Conservation (phyloP, 192 early-diverging fungal genomes). For the Coemansia sp. region DNA sequence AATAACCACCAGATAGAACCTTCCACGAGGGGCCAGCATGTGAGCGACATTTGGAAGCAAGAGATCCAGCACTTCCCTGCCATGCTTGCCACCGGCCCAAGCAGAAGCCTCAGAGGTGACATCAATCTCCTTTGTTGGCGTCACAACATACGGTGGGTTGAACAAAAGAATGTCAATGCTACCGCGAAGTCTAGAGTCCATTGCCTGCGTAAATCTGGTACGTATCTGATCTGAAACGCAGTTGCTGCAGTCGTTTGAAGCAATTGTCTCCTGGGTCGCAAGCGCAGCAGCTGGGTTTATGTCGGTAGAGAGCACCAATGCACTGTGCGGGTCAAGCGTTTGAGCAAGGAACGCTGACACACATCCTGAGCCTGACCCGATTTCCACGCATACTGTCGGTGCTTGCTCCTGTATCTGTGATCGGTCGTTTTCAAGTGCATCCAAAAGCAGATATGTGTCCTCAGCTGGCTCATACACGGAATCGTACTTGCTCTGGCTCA, state of each 20-base stretch:
- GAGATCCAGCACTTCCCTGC: slow-evolving; percentile 82
- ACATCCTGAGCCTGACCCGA: slow-evolving; percentile 87
- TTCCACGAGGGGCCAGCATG: slow-evolving; percentile 67
- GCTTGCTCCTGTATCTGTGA: slow-evolving; percentile 52
- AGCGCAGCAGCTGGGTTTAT: slow-evolving; percentile 74
- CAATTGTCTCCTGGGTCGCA: slow-evolving; percentile 68
- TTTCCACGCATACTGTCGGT: slow-evolving; percentile 79
- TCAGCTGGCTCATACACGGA: slow-evolving; percentile 90
- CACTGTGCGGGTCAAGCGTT: slow-evolving; percentile 16
- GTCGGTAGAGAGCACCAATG: slow-evolving; percentile 69
- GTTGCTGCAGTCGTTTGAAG: slow-evolving; percentile 45
- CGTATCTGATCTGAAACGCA: slow-evolving; percentile 61
- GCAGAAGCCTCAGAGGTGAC: slow-evolving; percentile 65
- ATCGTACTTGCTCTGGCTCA: slow-evolving; percentile 62
- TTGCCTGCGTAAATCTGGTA: slow-evolving; percentile 61
- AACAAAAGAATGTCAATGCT: slow-evolving; percentile 81
- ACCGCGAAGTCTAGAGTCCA: slow-evolving; percentile 58
- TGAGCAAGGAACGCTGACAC: slow-evolving; percentile 76
- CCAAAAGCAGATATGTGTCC: slow-evolving; percentile 92
- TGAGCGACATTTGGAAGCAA: slow-evolving; percentile 71
- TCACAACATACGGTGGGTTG: slow-evolving; percentile 96
- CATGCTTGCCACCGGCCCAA: slow-evolving; percentile 94
- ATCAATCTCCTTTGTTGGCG: slow-evolving; percentile 73
- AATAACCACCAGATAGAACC: slow-evolving; percentile 85
- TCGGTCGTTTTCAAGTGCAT: slow-evolving; percentile 83